These are phyloP conservation scores for Paramecium bursaria DNA, from an alignment of 73 alveolate genomes.

Conservation along the genomic window DNA sequence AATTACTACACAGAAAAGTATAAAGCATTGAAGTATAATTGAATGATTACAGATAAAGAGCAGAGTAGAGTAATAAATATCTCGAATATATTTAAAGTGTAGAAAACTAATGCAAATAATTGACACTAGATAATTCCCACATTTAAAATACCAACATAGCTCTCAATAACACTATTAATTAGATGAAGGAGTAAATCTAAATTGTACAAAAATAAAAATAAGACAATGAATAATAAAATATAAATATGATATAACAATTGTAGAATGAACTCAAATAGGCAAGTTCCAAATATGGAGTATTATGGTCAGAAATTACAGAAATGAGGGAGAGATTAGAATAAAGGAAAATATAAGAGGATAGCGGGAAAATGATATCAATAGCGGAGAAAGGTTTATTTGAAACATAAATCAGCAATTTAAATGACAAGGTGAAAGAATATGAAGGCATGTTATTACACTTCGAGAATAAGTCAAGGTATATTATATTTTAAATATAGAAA, in stretches of 20 bases:
- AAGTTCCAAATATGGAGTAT: not conserved
- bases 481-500: not conserved
- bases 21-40: constrained; percentile 10
- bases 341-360: constrained; percentile 17
- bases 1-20: constrained; percentile 5
- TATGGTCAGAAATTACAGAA: constrained; percentile 16
- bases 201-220: not conserved
- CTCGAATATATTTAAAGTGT: not conserved
- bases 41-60: not conserved
- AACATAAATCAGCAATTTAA: constrained; percentile 6
- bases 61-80: too few species aligned
- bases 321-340: constrained; percentile 29
- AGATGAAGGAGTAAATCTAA: constrained; percentile 14
- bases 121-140: not conserved
- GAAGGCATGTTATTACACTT: constrained; percentile 8
- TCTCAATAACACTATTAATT: constrained; percentile 3
- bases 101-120: constrained; percentile 1
- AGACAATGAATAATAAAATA: not conserved
- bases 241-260: not conserved
- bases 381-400: constrained; percentile 42
- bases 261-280: constrained; percentile 11
- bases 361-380: constrained; percentile 7
- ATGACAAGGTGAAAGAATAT: constrained; percentile 37
- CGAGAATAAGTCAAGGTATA: constrained; percentile 36
- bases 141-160: not conserved